Evolutionary conservation across 192 early-diverging fungal genomes (phyloP), one percentile per base, ranked within the genome.

Genomic region (Dissophora globulifera): DNA sequence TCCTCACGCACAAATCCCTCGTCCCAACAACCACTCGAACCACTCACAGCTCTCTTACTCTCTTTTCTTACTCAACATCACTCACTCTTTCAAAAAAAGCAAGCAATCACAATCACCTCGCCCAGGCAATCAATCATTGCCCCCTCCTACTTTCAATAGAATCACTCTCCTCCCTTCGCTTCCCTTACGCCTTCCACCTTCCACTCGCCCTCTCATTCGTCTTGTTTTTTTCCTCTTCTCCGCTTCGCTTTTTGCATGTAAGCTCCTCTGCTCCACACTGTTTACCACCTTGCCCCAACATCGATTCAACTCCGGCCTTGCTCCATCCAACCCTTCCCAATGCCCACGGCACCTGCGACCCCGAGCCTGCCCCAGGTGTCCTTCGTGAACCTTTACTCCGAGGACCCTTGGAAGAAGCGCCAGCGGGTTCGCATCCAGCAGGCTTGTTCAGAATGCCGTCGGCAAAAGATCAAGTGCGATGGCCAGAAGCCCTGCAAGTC

Each of bases 391-490:
- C 58, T 76, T 35, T 76, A 76, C 56, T 76, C 72, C 26, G 72
- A 76, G 58, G 72, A 76, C 64, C 72, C 72, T 19, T 76, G 72
- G 72, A 76, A 62, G 47, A 76, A 76, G 50, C 72, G 72, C 16
- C 72, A 82, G 56, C 60, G 81, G 22, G 81, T 82, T 25, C 71
- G 78, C 41, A 82, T 82, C 33, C 76, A 78, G 30, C 76, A 78
- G 4, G 81, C 81, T 7, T 82, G 81, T 33, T 78, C 76, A 23
- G 71, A 72, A 29, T 82, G 81, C 53, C 69, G 81, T 11, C 53
- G 81, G 13, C 65, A 72, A 66, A 82, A 82, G 57, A 78, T 79
- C 30, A 82, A 82, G 59, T 82, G 81, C 49, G 76, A 82, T 54
- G 81, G 81, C 19, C 69, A 71, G 47, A 72, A 70, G 40, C 81